Evolutionary conservation across 768 basidiomycete genomes (phyloP).

Genomic region (Mycena chlorophos): DNA sequence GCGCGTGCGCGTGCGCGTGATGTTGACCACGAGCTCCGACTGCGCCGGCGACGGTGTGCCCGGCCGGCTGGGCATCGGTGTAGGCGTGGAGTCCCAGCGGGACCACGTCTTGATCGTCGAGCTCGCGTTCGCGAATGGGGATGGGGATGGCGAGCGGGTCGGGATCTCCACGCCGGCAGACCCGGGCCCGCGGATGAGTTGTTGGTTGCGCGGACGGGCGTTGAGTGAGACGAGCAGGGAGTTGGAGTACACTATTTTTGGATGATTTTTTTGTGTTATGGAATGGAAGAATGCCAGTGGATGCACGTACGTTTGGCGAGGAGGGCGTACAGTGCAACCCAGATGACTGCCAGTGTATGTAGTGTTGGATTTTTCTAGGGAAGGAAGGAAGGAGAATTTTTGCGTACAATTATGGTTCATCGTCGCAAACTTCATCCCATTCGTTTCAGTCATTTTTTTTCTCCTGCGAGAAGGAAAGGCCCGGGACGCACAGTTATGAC

Average conservation of each 20-base stretch:
- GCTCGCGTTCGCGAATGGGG: too few species aligned
- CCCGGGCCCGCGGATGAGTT: not conserved
- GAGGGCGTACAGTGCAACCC: constrained; percentile 33
- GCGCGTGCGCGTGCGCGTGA: too few species aligned
- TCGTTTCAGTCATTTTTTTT: not conserved
- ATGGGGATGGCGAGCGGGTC: too few species aligned
- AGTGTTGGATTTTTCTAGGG: not conserved
- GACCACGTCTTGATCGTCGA: not conserved
- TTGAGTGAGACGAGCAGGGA: constrained; percentile 14
- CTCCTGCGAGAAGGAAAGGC: not conserved
- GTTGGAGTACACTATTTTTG: constrained; percentile 17
- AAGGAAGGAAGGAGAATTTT: constrained; percentile 16
- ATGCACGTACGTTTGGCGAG: constrained; percentile 31
- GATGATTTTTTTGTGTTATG: too few species aligned
- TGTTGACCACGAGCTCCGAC: too few species aligned
- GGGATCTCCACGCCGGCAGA: not conserved
- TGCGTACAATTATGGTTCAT: constrained; percentile 21
- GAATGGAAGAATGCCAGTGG: not conserved
- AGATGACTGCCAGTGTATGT: constrained; percentile 26
- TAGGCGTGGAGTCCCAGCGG: not conserved
- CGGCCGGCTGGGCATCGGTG: too few species aligned
- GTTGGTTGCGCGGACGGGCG: not conserved
- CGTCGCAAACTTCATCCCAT: constrained; percentile 9
- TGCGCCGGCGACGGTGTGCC: too few species aligned
- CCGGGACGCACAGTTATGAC: constrained; percentile 12